Evolutionary conservation across 345 rosid species (phyloP).

Genomic region (Streptanthus diversifolius): DNA sequence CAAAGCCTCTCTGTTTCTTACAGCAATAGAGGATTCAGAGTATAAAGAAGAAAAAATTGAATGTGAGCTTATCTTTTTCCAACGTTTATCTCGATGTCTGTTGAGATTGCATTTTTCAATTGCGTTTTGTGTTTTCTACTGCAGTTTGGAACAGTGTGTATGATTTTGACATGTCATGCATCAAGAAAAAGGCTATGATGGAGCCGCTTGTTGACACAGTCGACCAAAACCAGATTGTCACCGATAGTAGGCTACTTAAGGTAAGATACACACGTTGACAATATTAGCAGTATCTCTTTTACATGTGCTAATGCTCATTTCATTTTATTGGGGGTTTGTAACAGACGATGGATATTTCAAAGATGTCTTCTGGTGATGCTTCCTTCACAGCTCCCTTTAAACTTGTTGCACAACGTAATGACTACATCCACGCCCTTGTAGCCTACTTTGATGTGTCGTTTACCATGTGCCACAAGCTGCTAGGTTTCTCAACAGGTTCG

Average conservation of each 20-base stretch:
- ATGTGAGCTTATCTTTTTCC: slow-evolving; percentile 46
- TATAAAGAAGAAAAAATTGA: slow-evolving; percentile 95
- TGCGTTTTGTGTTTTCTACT: not conserved
- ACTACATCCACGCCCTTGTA: slow-evolving; percentile 94
- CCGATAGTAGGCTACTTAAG: slow-evolving; percentile 77
- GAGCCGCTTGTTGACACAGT: slow-evolving; percentile 98
- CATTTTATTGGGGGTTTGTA: slow-evolving; percentile 7
- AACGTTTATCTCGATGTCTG: not conserved
- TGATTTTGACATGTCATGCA: slow-evolving; percentile 97
- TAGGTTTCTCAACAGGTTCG: slow-evolving; percentile 94
- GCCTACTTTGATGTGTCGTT: slow-evolving; percentile 99
- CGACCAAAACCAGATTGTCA: slow-evolving; percentile 89
- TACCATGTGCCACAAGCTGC: slow-evolving; percentile 87
- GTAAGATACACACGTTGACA: slow-evolving; percentile 35
- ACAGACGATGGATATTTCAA: slow-evolving; percentile 97
- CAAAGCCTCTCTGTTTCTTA: slow-evolving; percentile 81
- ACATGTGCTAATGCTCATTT: slow-evolving; percentile 9
- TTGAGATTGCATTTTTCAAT: not conserved
- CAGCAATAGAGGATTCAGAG: slow-evolving; percentile 95
- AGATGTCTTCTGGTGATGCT: slow-evolving; percentile 93
- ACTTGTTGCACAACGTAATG: slow-evolving; percentile 93
- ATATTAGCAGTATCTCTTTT: not conserved
- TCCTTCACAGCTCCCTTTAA: slow-evolving; percentile 92
- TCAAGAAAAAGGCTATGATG: slow-evolving; percentile 91
- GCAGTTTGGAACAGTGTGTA: slow-evolving; percentile 93